Evolutionary conservation across 257 asterid species (phyloP), one percentile per base, ranked within the genome.

Genomic region (Ligustrum vulgare): DNA sequence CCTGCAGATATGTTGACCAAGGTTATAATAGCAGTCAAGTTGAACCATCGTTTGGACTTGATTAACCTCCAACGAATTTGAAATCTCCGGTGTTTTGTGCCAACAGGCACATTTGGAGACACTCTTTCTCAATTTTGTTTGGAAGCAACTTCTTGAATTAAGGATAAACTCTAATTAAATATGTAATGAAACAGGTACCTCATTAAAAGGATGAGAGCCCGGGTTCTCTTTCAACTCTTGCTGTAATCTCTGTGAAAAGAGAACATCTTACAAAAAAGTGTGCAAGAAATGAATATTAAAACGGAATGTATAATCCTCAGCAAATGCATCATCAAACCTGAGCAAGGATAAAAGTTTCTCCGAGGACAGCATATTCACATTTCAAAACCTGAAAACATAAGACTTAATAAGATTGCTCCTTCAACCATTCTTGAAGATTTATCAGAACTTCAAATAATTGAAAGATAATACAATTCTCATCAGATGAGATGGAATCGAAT

Each of bases 201-300:
- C 93, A 72, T 89, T 85, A 73, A 89, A 89, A 67, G 93, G 87
- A 73, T 83, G 85, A 47, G 87, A 79, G 8, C 80, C 84, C 8
- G 93, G 91, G 25, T 86, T 82, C 31, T 62, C 77, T 81, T 78
- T 78, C 68, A 89, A 74, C 16, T 87, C 89, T 79, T 89, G 80
- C 80, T 89, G 88, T 69, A 89, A 64, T 72, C 69, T 84, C 91
- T 89, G 91, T 72, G 76, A 62, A 80, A 69, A 64, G 51, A 63
- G 69, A 62, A 72, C 51, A 43, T n/a, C 6, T 64, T 15, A 10
- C 37, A 6, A 35, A 56, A 41, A 69, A 28, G 37, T 39, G 66
- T 10, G 13, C 23, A 76, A 51, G 11, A 49, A 23, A 7, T 25
- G 34, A 25, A 60, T 60, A 15, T 13, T 58, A 25, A 60, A 7